These are phyloP conservation scores for Pseudogymnoascus sp. DNA, from an alignment of 2,329 filamentous ascomycete genomes.

Conservation along the genomic window DNA sequence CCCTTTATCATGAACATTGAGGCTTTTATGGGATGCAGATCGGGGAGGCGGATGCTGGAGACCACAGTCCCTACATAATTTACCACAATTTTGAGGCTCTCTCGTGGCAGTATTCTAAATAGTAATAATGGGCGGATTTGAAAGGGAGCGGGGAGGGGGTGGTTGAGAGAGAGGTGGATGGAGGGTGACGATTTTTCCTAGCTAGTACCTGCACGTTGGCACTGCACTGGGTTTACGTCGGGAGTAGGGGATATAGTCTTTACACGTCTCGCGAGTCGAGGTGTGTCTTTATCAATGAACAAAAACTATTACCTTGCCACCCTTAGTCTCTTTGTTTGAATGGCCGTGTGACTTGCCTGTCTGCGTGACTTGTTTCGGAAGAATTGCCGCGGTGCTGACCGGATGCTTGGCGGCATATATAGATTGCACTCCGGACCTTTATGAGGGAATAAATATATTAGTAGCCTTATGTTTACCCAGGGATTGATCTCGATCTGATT, in stretches of 20 bases:
- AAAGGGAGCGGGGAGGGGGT: not conserved
- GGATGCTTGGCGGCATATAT: constrained; percentile 4
- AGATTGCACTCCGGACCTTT: not conserved
- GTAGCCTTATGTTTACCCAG: not conserved
- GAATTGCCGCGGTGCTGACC: not conserved
- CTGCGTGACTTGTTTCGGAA: not conserved
- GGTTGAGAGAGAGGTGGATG: not conserved
- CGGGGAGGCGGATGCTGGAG: constrained; percentile 1
- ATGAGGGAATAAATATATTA: not conserved
- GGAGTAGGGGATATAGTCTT: not conserved
- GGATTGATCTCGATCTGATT: not conserved
- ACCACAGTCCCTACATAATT: constrained; percentile 7
- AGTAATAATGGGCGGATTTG: not conserved
- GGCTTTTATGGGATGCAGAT: not conserved
- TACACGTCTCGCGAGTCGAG: not conserved
- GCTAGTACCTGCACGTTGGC: not conserved
- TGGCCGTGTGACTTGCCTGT: not conserved
- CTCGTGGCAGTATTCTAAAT: constrained; percentile 5
- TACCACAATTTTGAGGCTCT: constrained; percentile 3
- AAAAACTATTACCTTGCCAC: not conserved
- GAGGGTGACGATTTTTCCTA: not conserved
- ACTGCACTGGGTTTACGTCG: constrained; percentile 4
- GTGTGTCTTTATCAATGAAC: not conserved
- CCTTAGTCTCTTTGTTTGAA: not conserved
- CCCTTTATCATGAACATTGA: not conserved